Base-by-base conservation (phyloP, 805 yeast genomes). In the Ogataea populi-albae region DNA sequence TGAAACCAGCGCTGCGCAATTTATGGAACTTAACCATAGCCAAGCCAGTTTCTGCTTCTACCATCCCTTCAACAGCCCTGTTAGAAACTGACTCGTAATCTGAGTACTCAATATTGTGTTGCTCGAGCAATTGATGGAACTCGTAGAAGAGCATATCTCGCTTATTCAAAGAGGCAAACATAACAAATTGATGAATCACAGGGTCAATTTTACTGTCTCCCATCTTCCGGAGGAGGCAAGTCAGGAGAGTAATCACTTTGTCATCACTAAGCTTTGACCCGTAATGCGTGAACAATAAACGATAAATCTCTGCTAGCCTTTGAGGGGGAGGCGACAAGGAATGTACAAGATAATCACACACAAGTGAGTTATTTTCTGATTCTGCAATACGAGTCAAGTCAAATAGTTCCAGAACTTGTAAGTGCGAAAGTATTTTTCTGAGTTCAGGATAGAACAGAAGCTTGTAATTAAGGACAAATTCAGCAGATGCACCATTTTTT, bases 11-110 rank as follows among this genome's bases (percentile, higher is more conserved):
- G 4, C 15, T 26, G 9, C 19, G 24, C 2, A 35, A 30, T 15
- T 38, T 35, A 14, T 29, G 33, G 31, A 33, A 30, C 19, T 35
- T 12, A 20, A 33, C 15, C 7, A 33, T 18, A 4, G 41, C 34
- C 33, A 38, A 29, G 19, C 32, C 30, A n/a, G 22, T n/a, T 12
- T 38, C 35, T 5, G 18, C 16, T 10, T 29, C 32, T 4, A 31
- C 23, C 2, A 38, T 31, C n/a, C 12, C 8, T 9, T 25, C 9
- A 2, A 37, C 4, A 4, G 36, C 37, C 6, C 30, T 19, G 25
- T 34, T 38, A 14, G 30, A 4, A 3, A 38, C 19, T 20, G 20
- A 17, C 5, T 18, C 34, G 9, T 18, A 18, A 25, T 33, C 34
- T 6, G n/a, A 15, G 17, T 33, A 38, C 11, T 29, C 28, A 5